phyloP scores from a whole-genome alignment of 108 stramenopile genomes.

The Discostella pseudostelligera region DNA sequence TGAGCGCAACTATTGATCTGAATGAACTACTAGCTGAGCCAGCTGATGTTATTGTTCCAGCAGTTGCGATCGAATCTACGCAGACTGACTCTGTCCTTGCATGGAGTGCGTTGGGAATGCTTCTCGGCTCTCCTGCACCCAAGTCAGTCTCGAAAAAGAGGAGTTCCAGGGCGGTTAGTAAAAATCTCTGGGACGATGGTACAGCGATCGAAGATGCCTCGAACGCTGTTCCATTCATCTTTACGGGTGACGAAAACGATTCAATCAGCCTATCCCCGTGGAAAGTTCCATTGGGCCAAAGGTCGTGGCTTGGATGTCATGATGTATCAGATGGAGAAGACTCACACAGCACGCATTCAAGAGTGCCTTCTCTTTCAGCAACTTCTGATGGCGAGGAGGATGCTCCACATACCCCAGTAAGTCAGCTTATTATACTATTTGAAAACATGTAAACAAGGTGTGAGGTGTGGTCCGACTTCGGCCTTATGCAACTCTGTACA shows the following conservation, averaged over 20 bases:
- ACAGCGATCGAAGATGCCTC: not conserved
- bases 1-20: constrained; percentile 2
- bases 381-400: constrained; percentile 3
- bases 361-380: not conserved
- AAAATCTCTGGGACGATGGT: constrained; percentile 6
- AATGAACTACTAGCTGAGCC: constrained; percentile 1
- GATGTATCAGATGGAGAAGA: not conserved
- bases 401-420: not conserved
- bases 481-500: not conserved
- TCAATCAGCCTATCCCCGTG: not conserved
- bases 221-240: constrained; percentile 4
- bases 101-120: constrained; percentile 20
- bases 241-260: not conserved
- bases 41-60: not conserved
- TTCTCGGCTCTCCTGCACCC: constrained; percentile 26
- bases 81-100: constrained; percentile 21
- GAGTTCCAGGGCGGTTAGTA: not conserved
- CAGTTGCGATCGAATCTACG: not conserved
- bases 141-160: constrained; percentile 10
- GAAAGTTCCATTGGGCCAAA: not conserved
- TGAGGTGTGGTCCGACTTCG: not conserved
- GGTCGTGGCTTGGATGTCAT: not conserved
- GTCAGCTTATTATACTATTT: not conserved
- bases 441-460: no score
- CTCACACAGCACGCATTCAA: constrained; percentile 1